These are phyloP conservation scores for Glycyrrhiza uralensis DNA, from an alignment of 306 rosid species.

Conservation along the genomic window DNA sequence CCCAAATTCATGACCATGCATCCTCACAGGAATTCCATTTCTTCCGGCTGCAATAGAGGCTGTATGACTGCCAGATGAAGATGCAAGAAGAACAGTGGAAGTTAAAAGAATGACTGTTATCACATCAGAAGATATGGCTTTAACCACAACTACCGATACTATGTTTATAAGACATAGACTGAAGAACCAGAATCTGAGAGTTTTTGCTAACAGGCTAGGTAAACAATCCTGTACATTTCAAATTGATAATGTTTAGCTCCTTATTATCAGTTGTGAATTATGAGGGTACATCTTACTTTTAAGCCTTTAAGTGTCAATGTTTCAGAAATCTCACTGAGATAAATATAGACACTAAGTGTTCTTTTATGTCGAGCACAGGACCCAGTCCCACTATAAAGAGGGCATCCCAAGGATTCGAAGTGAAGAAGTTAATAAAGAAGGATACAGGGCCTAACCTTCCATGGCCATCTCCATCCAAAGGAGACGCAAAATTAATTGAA, in stretches of 20 bases:
- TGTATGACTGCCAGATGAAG: constrained; percentile 74
- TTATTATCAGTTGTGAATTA: background rate
- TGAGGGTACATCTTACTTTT: background rate
- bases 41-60: constrained; percentile 99
- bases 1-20: constrained; percentile 95
- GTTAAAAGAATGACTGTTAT: background rate
- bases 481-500: constrained; percentile 83
- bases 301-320: background rate
- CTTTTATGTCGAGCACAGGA: background rate
- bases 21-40: constrained; percentile 92
- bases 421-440: constrained; percentile 9
- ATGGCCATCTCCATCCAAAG: constrained; percentile 97
- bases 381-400: background rate
- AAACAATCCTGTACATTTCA: background rate
- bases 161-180: background rate
- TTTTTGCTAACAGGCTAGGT: background rate
- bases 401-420: background rate
- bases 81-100: constrained; percentile 13
- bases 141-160: background rate
- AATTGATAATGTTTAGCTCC: background rate
- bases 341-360: background rate
- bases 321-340: background rate
- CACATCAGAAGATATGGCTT: constrained; percentile 25
- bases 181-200: background rate
- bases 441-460: constrained; percentile 68